phyloP scores from a whole-genome alignment of 805 yeast genomes.

The Zygosaccharomyces bisporus region DNA sequence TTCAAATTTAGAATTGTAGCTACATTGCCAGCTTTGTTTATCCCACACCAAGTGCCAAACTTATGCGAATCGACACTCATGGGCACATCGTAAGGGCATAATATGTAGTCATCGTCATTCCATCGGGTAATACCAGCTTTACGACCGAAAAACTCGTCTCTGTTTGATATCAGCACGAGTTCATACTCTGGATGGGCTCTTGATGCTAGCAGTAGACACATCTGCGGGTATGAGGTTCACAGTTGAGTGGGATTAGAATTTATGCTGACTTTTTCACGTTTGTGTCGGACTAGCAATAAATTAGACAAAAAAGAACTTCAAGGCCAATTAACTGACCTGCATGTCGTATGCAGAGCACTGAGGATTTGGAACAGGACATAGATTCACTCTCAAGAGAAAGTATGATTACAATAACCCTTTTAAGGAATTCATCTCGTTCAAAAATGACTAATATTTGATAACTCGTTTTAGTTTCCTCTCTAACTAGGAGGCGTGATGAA shows the following conservation, averaged over 20 bases:
- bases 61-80: conserved; percentile 10
- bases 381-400: conserved; percentile 36
- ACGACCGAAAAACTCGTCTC: conserved; percentile 81
- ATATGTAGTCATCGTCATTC: conserved; percentile 35
- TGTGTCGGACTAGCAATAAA: neutral
- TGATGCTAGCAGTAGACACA: conserved; percentile 79
- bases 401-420: conserved; percentile 14
- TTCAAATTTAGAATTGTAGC: conserved; percentile 71
- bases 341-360: conserved; percentile 27
- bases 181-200: conserved; percentile 70
- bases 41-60: conserved; percentile 92
- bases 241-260: neutral
- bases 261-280: conserved; percentile 3
- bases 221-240: conserved; percentile 25
- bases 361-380: conserved; percentile 37
- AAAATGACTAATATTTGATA: conserved; percentile 1
- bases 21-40: conserved; percentile 52
- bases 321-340: neutral
- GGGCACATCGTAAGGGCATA: conserved; percentile 74
- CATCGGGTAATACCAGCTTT: conserved; percentile 59
- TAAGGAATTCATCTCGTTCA: neutral
- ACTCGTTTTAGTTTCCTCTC: conserved; percentile 16
- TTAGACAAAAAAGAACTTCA: neutral
- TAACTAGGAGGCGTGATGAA: conserved; percentile 14
- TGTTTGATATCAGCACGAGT: conserved; percentile 69